A percentile compares a stretch with the other conserved stretches of the same genome.
These are phyloP conservation scores for Dalechampia spathulata DNA, from an alignment of 441 rosid genomes.

Conservation along the genomic window DNA sequence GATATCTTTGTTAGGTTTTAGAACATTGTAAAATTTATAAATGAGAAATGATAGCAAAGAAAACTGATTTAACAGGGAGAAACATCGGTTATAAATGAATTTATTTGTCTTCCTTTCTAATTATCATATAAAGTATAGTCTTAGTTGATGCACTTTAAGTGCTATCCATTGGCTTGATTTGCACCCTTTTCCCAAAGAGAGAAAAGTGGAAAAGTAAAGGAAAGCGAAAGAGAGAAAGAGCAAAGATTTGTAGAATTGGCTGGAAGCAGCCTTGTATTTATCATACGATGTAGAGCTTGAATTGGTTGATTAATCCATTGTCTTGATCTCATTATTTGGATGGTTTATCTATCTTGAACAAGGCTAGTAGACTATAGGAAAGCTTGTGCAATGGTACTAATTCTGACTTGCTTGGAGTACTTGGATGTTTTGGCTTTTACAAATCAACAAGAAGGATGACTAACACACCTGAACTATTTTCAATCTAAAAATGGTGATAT, in stretches of 20 bases:
- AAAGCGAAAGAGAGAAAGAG: not conserved
- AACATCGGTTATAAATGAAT: not conserved
- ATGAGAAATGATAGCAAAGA: not conserved
- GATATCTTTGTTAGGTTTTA: conserved; percentile 1
- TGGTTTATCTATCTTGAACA: too few relatives aligned
- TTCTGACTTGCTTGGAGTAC: too few relatives aligned
- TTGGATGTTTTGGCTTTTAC: too few relatives aligned
- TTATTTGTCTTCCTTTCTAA: too few relatives aligned
- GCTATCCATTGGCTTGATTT: not conserved
- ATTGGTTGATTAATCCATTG: too few relatives aligned
- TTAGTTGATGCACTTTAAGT: not conserved
- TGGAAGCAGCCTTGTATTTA: not conserved
- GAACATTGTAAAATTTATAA: not conserved
- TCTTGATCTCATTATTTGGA: too few relatives aligned
- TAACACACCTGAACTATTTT: not conserved
- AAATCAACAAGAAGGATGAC: too few relatives aligned
- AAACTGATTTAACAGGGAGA: not conserved
- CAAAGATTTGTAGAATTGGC: not conserved
- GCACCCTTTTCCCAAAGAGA: not conserved
- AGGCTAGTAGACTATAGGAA: too few relatives aligned
- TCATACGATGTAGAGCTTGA: too few relatives aligned
- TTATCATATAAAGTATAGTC: too few relatives aligned
- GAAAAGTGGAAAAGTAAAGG: not conserved
- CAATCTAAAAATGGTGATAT: not conserved
- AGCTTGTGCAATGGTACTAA: too few relatives aligned